phyloP scores from a whole-genome alignment of 331 rosid genomes.

The Ulmus americana region DNA sequence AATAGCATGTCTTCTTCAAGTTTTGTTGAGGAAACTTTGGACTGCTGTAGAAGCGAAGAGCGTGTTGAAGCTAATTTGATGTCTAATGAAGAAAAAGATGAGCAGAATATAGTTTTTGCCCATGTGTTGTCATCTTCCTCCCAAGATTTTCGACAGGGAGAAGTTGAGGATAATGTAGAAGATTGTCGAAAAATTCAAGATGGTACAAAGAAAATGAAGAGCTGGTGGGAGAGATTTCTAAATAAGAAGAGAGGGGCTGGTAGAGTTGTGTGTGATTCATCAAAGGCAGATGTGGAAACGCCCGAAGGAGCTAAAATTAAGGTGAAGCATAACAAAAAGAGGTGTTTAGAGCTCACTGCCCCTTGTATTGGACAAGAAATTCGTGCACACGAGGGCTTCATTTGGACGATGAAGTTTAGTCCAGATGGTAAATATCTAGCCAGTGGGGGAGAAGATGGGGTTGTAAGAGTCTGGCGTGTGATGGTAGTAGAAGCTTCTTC shows the following conservation, averaged over 20 bases:
- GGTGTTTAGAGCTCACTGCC: constrained; percentile 57
- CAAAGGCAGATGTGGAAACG: constrained; percentile 22
- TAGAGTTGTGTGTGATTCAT: constrained; percentile 14
- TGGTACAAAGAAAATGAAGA: constrained; percentile 32
- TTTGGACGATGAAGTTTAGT: constrained; percentile 87
- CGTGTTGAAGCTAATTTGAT: constrained; percentile 16
- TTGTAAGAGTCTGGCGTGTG: constrained; percentile 65
- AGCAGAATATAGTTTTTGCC: constrained; percentile 11
- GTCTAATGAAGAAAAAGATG: constrained; percentile 21
- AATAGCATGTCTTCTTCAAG: constrained; percentile 16
- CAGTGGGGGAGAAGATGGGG: constrained; percentile 94
- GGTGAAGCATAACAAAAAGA: constrained; percentile 50
- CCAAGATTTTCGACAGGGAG: constrained; percentile 18
- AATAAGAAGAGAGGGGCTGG: constrained; percentile 28
- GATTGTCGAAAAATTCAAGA: constrained; percentile 22
- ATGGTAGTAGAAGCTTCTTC: constrained; percentile 32
- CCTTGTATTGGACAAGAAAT: constrained; percentile 60
- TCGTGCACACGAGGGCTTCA: constrained; percentile 64
- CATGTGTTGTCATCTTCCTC: constrained; percentile 20
- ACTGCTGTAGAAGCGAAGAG: constrained; percentile 12
- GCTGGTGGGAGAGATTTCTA: constrained; percentile 51
- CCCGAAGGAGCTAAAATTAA: constrained; percentile 27
- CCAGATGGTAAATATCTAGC: constrained; percentile 73
- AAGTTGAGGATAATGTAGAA: constrained; percentile 29
- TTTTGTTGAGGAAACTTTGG: constrained; percentile 20